Base-by-base conservation (phyloP, 2,329 filamentous ascomycete species). In the Scedosporium boydii region DNA sequence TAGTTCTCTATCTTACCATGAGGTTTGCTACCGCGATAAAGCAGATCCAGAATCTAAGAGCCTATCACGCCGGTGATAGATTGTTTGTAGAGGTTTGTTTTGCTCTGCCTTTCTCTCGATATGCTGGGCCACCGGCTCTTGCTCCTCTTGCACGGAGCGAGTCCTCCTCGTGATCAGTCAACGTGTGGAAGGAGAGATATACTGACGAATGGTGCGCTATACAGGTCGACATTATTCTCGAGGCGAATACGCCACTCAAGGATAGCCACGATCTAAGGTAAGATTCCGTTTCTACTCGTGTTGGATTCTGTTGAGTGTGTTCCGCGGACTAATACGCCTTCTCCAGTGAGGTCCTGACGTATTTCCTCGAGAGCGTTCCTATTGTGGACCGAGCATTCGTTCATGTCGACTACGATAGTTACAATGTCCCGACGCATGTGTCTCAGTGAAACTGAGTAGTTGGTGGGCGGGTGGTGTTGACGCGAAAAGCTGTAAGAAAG, bases 11-110 rank as follows among this genome's bases (percentile, higher is more conserved):
- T 75, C 82, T 96, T 67, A 95, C 92, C 1, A 96, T 96, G 89
- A 88, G 93, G 21, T 96, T 96, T 71, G 92, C 92, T 56, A 91
- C 89, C 67, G 89, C 89, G 12, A 96, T 97, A 70, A 86, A 85
- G 70, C 87, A 91, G 71, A 95, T 96, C 64, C 91, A 95, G 71
- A 91, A 91, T 38, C 77, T 95, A 62, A 87, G 92, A 67, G 91
- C 91, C 1, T 96, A 95, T 71, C 91, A 96, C 69, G 87, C 87
- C 0, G 91, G 91, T 27, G 91, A 95, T 72, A 93, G 92, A 77
- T 80, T 95, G 63, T 92, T 91, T 66, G 89, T 93, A 27, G 81
- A 83, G 70, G 61, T 62, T 44, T 6, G 56, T 16, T 27, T 21
- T 44, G 62, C 23, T 6, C 85, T 10, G 2, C 41, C n/a, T 51